Conservation (phyloP, 1,284 basidiomycete species). For the Boletus smithii region DNA sequence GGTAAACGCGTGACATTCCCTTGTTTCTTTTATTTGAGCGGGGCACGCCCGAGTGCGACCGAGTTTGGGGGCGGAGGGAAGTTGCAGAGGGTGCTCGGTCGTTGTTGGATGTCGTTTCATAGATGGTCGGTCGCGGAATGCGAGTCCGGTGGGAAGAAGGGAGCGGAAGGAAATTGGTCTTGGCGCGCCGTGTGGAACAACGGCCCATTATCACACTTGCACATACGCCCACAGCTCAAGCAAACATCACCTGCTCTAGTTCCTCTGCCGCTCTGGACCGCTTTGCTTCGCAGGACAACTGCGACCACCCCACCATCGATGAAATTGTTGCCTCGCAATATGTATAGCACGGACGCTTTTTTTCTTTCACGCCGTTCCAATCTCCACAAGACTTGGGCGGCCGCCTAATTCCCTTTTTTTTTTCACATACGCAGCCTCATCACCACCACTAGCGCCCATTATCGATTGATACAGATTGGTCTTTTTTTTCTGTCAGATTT, state of each 20-base stretch:
- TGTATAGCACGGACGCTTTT: conserved; percentile 63
- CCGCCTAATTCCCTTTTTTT: conserved; percentile 32
- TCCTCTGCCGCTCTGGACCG: conserved; percentile 18
- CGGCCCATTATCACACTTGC: conserved; percentile 22
- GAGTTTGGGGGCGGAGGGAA: conserved; percentile 62
- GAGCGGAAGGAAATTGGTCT: conserved; percentile 31
- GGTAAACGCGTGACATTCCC: conserved; percentile 53
- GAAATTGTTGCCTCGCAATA: conserved; percentile 37
- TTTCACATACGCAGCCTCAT: conserved; percentile 22
- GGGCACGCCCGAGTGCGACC: conserved; percentile 56
- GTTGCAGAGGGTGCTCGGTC: conserved; percentile 50
- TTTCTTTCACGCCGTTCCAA: conserved; percentile 50
- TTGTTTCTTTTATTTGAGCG: conserved; percentile 44
- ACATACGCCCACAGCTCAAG: conserved; percentile 21
- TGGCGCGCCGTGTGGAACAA: conserved; percentile 43
- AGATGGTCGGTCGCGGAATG: conserved; percentile 36
- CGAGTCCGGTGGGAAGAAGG: conserved; percentile 19
- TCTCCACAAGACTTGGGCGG: conserved; percentile 24
- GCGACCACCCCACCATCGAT: conserved; percentile 23
- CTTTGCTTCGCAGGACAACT: conserved; percentile 24
- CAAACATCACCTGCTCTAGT: conserved; percentile 9
- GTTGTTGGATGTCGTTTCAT: conserved; percentile 40
- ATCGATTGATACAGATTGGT: conserved; percentile 33
- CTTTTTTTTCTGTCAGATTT: conserved; percentile 25
- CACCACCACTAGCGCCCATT: conserved; percentile 33